These are phyloP conservation scores for Noccaea caerulescens DNA, from an alignment of 345 rosid species.

Conservation along the genomic window DNA sequence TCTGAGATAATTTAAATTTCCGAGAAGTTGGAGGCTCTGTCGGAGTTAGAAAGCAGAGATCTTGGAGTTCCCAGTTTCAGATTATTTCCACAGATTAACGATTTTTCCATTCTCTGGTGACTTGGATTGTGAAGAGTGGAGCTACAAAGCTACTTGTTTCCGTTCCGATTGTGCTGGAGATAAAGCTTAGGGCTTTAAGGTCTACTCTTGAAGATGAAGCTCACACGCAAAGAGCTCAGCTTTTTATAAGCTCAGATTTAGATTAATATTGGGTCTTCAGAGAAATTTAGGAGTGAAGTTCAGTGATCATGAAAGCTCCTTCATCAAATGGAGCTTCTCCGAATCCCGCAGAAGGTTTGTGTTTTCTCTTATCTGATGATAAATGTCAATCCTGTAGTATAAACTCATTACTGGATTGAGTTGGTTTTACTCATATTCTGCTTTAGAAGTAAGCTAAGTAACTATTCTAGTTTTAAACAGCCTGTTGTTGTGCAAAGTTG, in stretches of 20 bases:
- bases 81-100: slow-evolving; percentile 18
- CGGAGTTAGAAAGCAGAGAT: slow-evolving; percentile 35
- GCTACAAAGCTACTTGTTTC: slow-evolving; percentile 6
- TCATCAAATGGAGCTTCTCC: slow-evolving; percentile 77
- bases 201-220: slow-evolving; percentile 33
- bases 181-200: slow-evolving; percentile 28
- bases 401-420: slow-evolving; percentile 9
- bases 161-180: not conserved
- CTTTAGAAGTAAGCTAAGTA: slow-evolving; percentile 26
- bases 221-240: slow-evolving; percentile 35
- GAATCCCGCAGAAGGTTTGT: slow-evolving; percentile 74
- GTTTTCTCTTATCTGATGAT: slow-evolving; percentile 14
- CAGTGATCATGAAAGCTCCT: slow-evolving; percentile 74
- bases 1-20: slow-evolving; percentile 16
- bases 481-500: not conserved
- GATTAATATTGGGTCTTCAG: not conserved
- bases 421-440: not conserved
- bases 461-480: not conserved
- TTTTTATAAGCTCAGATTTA: slow-evolving; percentile 40
- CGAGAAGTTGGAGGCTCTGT: slow-evolving; percentile 33
- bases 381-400: not conserved
- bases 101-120: not conserved
- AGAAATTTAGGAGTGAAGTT: not conserved
- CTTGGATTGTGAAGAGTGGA: slow-evolving; percentile 37
- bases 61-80: slow-evolving; percentile 38